Evolutionary conservation across 2,329 filamentous ascomycete species (phyloP).

Genomic region (Fonsecaea multimorphosa): DNA sequence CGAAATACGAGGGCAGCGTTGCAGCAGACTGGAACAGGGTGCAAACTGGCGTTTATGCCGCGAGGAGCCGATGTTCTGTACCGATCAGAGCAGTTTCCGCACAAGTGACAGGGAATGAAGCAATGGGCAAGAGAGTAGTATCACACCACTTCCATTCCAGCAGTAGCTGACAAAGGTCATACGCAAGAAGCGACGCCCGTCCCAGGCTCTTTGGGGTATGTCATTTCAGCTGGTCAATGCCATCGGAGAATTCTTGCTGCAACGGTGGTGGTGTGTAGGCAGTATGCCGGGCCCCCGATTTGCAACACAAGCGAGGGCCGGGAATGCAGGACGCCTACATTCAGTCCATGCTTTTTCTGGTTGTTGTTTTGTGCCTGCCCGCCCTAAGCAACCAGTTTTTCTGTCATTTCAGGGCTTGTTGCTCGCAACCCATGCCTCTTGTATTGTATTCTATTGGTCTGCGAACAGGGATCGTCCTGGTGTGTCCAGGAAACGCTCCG

Average conservation of each 20-base stretch:
- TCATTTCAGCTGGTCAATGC: constrained; percentile 4
- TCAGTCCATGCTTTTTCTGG: constrained; percentile 2
- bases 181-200: constrained; percentile 1
- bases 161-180: constrained; percentile 1
- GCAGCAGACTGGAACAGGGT: not conserved
- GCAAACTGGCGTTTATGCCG: not conserved
- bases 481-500: not conserved
- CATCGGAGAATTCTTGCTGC: constrained; percentile 25
- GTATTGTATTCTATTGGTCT: not conserved
- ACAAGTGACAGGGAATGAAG: not conserved
- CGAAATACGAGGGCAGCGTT: constrained; percentile 14
- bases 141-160: constrained; percentile 6
- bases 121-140: not conserved
- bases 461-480: constrained; percentile 2
- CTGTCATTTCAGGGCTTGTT: constrained; percentile 4
- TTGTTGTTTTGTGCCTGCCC: constrained; percentile 3
- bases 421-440: not conserved
- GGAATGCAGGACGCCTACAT: constrained; percentile 26
- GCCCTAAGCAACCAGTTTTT: constrained; percentile 4
- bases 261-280: not conserved
- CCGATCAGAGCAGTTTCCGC: not conserved
- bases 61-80: not conserved
- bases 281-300: constrained; percentile 7
- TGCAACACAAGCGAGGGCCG: constrained; percentile 14
- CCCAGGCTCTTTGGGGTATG: constrained; percentile 1